Conservation (phyloP, 2,329 filamentous ascomycete species). For the Alternaria angustiovoidea region DNA sequence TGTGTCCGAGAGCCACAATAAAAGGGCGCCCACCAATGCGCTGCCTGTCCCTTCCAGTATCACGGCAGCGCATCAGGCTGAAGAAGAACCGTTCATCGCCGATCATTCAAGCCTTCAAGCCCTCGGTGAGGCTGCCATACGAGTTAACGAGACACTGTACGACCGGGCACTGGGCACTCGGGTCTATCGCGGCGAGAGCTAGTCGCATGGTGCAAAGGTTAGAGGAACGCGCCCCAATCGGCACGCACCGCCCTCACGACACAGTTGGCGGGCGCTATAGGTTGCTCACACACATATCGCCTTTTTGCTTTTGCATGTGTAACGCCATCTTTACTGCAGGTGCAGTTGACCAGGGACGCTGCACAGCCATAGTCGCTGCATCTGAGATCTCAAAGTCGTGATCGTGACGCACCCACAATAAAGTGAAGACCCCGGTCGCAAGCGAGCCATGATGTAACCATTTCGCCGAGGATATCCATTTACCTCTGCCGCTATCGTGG, state of each 20-base stretch:
- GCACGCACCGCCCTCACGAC: slow-evolving; percentile 17
- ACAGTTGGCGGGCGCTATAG: background rate
- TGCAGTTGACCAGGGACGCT: slow-evolving; percentile 24
- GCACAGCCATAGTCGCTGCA: slow-evolving; percentile 17
- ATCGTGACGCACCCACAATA: slow-evolving; percentile 17
- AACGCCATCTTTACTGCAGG: slow-evolving; percentile 20
- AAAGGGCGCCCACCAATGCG: slow-evolving; percentile 18
- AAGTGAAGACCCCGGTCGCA: slow-evolving; percentile 10
- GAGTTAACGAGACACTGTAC: slow-evolving; percentile 1
- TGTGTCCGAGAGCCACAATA: slow-evolving; percentile 13
- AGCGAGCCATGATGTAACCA: slow-evolving; percentile 38
- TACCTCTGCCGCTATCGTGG: slow-evolving; percentile 26
- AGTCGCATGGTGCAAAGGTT: slow-evolving; percentile 7
- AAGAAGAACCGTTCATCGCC: slow-evolving; percentile 31
- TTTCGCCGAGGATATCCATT: slow-evolving; percentile 39
- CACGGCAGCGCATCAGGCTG: slow-evolving; percentile 16
- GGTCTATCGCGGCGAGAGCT: background rate
- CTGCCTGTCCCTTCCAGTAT: slow-evolving; percentile 19
- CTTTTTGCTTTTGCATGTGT: slow-evolving; percentile 28
- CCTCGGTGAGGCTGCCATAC: slow-evolving; percentile 9
- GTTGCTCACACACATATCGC: background rate
- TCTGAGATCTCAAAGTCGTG: background rate
- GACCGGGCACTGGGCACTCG: slow-evolving; percentile 2
- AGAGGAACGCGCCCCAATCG: slow-evolving; percentile 17
- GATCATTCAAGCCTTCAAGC: slow-evolving; percentile 24